Percentiles rank a stretch among this genome's conserved stretches.
Evolutionary conservation across 768 basidiomycete genomes (phyloP).

Genomic region (Lactarius psammicola): DNA sequence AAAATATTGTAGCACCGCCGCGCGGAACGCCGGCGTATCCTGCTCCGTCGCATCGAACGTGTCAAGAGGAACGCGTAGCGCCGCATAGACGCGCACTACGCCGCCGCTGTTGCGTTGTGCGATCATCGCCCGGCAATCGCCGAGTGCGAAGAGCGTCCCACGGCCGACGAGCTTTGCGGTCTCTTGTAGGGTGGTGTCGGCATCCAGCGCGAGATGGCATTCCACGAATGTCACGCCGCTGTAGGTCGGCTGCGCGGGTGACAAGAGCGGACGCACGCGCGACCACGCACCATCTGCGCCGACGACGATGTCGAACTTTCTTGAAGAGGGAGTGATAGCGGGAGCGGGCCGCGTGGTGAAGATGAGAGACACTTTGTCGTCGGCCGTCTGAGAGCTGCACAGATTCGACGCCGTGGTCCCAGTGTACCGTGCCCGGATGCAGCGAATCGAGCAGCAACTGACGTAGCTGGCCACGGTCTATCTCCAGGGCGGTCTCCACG

Average conservation of each 20-base stretch:
- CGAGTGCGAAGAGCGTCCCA: conserved; percentile 35
- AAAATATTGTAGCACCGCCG: background rate
- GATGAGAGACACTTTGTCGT: conserved; percentile 5
- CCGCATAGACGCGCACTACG: conserved; percentile 17
- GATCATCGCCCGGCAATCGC: conserved; percentile 33
- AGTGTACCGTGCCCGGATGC: conserved; percentile 7
- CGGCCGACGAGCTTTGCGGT: conserved; percentile 31
- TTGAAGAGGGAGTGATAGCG: background rate
- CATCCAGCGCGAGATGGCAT: conserved; percentile 31
- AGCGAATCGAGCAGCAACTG: conserved; percentile 19
- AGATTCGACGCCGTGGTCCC: conserved; percentile 10
- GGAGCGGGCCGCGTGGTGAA: background rate
- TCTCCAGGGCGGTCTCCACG: conserved; percentile 8
- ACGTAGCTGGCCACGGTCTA: conserved; percentile 21
- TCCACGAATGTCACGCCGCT: conserved; percentile 33
- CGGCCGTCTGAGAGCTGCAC: conserved; percentile 5
- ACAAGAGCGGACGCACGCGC: conserved; percentile 38
- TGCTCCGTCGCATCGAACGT: background rate
- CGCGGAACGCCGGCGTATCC: background rate
- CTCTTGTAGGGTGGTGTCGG: background rate
- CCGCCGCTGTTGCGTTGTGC: conserved; percentile 38
- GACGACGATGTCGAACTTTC: conserved; percentile 32
- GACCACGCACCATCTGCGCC: conserved; percentile 47
- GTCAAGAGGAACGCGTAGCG: conserved; percentile 13
- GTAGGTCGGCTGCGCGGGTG: conserved; percentile 36